These are phyloP conservation scores for Pascua sp. DNA, from an alignment of 1,284 basidiomycete genomes.

Conservation along the genomic window DNA sequence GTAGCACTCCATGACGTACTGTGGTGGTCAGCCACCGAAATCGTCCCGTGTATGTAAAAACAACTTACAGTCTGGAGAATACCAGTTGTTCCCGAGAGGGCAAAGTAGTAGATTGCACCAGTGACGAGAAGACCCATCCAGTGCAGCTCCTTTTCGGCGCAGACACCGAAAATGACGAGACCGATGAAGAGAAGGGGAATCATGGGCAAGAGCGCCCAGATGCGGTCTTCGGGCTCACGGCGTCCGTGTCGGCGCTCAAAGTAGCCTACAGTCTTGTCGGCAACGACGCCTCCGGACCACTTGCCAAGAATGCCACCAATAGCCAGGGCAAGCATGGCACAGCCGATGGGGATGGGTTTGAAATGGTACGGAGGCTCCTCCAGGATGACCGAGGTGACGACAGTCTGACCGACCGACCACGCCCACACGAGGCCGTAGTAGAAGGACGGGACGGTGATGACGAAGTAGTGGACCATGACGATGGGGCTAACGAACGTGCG, in stretches of 20 bases:
- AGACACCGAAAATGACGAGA: slow-evolving; percentile 21
- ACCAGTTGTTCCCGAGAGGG: neutral
- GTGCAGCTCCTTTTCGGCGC: neutral
- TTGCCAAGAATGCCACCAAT: slow-evolving; percentile 45
- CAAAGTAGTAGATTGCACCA: neutral
- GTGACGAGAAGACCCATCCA: neutral
- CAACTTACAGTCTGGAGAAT: neutral
- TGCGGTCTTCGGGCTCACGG: slow-evolving; percentile 46
- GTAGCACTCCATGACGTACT: slow-evolving; percentile 45
- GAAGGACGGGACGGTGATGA: slow-evolving; percentile 34
- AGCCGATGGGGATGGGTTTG: slow-evolving; percentile 32
- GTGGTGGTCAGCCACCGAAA: no score
- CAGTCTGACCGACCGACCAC: slow-evolving; percentile 40
- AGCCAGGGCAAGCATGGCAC: slow-evolving; percentile 38
- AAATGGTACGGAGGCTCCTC: slow-evolving; percentile 41
- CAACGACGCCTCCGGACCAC: slow-evolving; percentile 39
- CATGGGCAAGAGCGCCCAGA: slow-evolving; percentile 32
- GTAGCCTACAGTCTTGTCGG: slow-evolving; percentile 35
- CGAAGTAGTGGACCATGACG: slow-evolving; percentile 22
- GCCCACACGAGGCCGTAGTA: slow-evolving; percentile 45
- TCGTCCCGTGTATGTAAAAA: no score
- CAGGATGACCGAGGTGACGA: slow-evolving; percentile 40
- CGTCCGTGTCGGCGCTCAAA: slow-evolving; percentile 30
- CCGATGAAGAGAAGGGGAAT: slow-evolving; percentile 35
- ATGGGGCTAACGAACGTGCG: slow-evolving; percentile 32